Evolutionary conservation across 805 yeast species (phyloP).

Genomic region (Candida lessepsii): DNA sequence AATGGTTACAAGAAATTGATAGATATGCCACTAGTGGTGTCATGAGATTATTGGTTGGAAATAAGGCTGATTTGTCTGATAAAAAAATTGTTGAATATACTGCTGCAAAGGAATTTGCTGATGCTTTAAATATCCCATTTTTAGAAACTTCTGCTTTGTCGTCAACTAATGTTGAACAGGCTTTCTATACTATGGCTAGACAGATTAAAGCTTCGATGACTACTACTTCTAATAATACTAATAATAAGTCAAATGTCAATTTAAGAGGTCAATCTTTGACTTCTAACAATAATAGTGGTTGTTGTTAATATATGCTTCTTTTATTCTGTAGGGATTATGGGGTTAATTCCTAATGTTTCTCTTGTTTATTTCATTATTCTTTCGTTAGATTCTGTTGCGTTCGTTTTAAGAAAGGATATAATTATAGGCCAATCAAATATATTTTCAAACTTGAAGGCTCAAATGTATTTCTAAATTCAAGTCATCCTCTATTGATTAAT

Average conservation of each 20-base stretch:
- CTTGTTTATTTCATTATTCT: too few relatives aligned
- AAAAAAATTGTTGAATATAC: constrained; percentile 95
- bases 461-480: too few relatives aligned
- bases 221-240: constrained; percentile 43
- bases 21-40: constrained; percentile 98
- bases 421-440: too few relatives aligned
- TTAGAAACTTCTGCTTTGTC: constrained; percentile 94
- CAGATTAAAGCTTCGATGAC: constrained; percentile 97
- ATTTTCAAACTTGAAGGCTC: too few relatives aligned
- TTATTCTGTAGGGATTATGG: too few relatives aligned
- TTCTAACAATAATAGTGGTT: constrained; percentile 36
- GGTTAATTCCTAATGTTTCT: too few relatives aligned
- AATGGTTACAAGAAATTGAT: constrained; percentile 98
- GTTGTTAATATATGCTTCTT: constrained; percentile 29
- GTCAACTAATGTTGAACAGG: constrained; percentile 96
- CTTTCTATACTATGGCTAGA: constrained; percentile 97
- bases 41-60: constrained; percentile 92
- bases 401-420: too few relatives aligned
- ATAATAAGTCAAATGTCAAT: constrained; percentile 63
- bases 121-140: constrained; percentile 88
- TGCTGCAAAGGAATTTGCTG: constrained; percentile 97
- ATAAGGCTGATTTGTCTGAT: constrained; percentile 91
- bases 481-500: too few relatives aligned
- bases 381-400: too few relatives aligned
- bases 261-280: constrained; percentile 64